These are phyloP conservation scores for Iberis amara DNA, from an alignment of 441 rosid species.

Conservation along the genomic window DNA sequence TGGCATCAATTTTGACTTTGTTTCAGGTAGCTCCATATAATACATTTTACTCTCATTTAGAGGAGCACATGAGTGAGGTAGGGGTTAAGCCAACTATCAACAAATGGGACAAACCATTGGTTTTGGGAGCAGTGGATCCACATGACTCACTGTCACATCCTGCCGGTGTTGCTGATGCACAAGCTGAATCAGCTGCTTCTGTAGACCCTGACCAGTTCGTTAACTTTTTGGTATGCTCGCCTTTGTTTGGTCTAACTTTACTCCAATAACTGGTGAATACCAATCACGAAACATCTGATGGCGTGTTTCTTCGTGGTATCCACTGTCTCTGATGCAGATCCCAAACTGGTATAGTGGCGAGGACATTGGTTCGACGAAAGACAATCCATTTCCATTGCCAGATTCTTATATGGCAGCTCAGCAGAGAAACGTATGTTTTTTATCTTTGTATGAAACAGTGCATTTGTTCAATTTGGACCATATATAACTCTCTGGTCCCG, in stretches of 20 bases:
- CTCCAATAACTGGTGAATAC: neutral
- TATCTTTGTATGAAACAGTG: neutral
- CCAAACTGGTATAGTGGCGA: neutral
- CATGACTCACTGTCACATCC: slow-evolving; percentile 92
- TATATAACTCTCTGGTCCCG: neutral
- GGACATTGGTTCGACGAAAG: neutral
- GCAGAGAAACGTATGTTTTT: slow-evolving; percentile 16
- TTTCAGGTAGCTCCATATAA: slow-evolving; percentile 90
- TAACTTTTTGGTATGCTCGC: slow-evolving; percentile 61
- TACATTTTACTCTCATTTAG: slow-evolving; percentile 80
- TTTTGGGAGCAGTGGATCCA: slow-evolving; percentile 80
- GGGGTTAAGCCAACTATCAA: slow-evolving; percentile 67
- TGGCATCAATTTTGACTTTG: slow-evolving; percentile 12
- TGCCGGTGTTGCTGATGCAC: slow-evolving; percentile 88
- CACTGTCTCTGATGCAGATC: neutral
- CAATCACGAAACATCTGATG: slow-evolving; percentile 14
- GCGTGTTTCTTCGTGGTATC: neutral
- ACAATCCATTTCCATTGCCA: neutral
- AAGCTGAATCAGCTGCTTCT: slow-evolving; percentile 70
- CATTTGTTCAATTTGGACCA: neutral
- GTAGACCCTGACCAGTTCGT: slow-evolving; percentile 83
- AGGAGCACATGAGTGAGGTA: slow-evolving; percentile 76
- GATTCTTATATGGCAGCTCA: neutral
- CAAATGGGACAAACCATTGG: slow-evolving; percentile 81
- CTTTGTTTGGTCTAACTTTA: neutral